A percentile compares a stretch with the other conserved stretches of the same genome.
Conservation (phyloP, 1,284 basidiomycete genomes). For the Irpex sp. region DNA sequence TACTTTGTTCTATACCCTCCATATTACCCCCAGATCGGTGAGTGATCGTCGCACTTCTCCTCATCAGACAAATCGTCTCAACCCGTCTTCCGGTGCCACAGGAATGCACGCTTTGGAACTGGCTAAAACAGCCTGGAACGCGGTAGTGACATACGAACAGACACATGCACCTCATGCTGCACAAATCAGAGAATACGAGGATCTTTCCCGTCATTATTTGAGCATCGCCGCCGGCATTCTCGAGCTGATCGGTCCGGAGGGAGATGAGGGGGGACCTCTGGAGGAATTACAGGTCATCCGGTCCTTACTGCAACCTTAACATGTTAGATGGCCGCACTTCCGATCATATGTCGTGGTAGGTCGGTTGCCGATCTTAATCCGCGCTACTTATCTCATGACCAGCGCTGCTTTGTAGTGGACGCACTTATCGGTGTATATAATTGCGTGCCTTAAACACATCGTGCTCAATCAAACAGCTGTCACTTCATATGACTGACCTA, state of each 20-base stretch:
- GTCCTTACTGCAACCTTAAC: conserved; percentile 18
- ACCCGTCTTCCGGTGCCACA: conserved; percentile 22
- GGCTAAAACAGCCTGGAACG: conserved; percentile 74
- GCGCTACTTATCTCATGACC: not conserved
- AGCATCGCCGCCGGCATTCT: conserved; percentile 38
- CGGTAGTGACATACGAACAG: conserved; percentile 28
- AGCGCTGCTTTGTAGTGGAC: not conserved
- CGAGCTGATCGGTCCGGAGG: conserved; percentile 50
- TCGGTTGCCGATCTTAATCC: not conserved
- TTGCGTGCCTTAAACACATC: not conserved
- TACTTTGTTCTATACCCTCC: conserved; percentile 66
- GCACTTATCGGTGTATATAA: not conserved
- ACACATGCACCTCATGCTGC: conserved; percentile 11
- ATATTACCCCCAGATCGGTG: conserved; percentile 77
- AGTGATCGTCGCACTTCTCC: conserved; percentile 18
- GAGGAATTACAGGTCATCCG: conserved; percentile 47
- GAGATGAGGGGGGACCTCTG: conserved; percentile 57
- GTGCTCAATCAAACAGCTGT: not conserved
- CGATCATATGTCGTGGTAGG: not conserved
- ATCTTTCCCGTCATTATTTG: conserved; percentile 33
- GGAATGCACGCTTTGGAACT: conserved; percentile 73
- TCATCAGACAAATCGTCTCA: not conserved
- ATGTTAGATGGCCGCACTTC: no score
- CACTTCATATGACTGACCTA: no score
- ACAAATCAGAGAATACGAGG: not conserved